These are phyloP conservation scores for Arabis alpina DNA, from an alignment of 345 rosid genomes.

Conservation along the genomic window DNA sequence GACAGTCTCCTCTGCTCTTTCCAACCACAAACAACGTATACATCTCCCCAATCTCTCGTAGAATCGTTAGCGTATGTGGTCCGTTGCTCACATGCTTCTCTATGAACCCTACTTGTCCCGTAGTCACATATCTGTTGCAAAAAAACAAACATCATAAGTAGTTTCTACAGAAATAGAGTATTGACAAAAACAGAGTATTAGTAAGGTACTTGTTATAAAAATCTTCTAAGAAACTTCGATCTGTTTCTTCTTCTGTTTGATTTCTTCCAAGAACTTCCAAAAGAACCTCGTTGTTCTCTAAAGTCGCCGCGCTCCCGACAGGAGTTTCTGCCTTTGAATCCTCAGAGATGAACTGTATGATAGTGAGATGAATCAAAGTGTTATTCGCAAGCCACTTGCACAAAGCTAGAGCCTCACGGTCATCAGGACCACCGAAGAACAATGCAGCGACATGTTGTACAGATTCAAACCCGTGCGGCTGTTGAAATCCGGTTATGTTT, in stretches of 20 bases:
- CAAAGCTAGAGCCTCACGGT: constrained; percentile 82
- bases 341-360: constrained; percentile 53
- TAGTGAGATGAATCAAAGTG: constrained; percentile 53
- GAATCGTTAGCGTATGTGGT: constrained; percentile 47
- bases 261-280: constrained; percentile 48
- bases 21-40: constrained; percentile 73
- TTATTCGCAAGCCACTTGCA: constrained; percentile 60
- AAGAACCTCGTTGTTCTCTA: constrained; percentile 46
- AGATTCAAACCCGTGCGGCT: constrained; percentile 52
- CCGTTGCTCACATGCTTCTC: constrained; percentile 60
- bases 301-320: constrained; percentile 5
- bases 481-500: constrained; percentile 76
- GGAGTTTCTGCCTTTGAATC: constrained; percentile 21
- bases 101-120: constrained; percentile 60
- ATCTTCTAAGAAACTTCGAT: constrained; percentile 62
- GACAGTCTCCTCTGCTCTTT: constrained; percentile 55
- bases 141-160: no score
- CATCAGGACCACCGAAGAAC: constrained; percentile 95
- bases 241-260: constrained; percentile 52
- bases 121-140: constrained; percentile 52
- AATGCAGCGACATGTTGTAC: constrained; percentile 67
- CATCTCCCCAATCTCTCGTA: constrained; percentile 57
- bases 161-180: neutral
- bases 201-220: constrained; percentile 60
- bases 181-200: neutral